These are phyloP conservation scores for Cutaneotrichosporon spelunceum DNA, from an alignment of 1,284 basidiomycete species.

Conservation along the genomic window DNA sequence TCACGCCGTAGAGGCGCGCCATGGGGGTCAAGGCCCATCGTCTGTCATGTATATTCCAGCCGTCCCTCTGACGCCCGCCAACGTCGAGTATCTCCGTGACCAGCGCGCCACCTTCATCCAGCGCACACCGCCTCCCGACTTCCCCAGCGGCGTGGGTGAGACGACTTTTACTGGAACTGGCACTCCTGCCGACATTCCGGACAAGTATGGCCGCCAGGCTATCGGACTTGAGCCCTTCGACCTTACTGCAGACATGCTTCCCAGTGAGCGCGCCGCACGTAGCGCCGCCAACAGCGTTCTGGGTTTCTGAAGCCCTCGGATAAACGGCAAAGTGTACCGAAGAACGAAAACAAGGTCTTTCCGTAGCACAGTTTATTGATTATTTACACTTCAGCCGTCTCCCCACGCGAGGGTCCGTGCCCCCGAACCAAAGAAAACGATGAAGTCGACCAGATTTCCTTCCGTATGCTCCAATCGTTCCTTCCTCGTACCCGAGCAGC, in stretches of 20 bases:
- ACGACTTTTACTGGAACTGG: slow-evolving; percentile 58
- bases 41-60: slow-evolving; percentile 77
- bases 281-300: slow-evolving; percentile 19
- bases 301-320: slow-evolving; percentile 16
- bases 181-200: slow-evolving; percentile 53
- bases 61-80: slow-evolving; percentile 64
- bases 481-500: no score
- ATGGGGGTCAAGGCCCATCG: slow-evolving; percentile 63
- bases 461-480: no score
- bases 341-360: no score
- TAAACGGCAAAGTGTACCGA: no score
- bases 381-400: no score
- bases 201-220: slow-evolving; percentile 52
- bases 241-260: slow-evolving; percentile 16
- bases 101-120: slow-evolving; percentile 60
- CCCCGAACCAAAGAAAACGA: no score
- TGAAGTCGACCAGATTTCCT: no score
- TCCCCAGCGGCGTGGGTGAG: slow-evolving; percentile 71
- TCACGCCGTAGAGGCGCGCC: slow-evolving; percentile 66
- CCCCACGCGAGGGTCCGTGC: no score
- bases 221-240: slow-evolving; percentile 45
- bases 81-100: slow-evolving; percentile 62
- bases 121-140: slow-evolving; percentile 67
- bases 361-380: no score
- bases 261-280: slow-evolving; percentile 29